Base-by-base conservation (phyloP, 108 stramenopile species). In the Seminavis robusta region DNA sequence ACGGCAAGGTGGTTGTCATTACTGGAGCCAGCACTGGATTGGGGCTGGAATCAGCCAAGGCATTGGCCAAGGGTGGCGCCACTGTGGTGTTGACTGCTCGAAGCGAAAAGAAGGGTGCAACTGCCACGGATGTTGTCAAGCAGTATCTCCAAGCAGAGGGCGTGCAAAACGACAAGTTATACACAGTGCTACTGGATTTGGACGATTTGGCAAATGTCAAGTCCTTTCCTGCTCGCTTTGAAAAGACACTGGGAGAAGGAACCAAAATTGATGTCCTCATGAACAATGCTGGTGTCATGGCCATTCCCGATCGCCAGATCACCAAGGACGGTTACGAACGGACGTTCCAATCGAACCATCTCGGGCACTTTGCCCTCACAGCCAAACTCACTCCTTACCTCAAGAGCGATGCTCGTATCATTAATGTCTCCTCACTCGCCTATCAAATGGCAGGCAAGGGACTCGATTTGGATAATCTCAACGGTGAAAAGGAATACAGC, bases 251-350 rank as follows among this genome's bases (percentile, higher is more conserved):
- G 20, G 64, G 56, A 9, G 24, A 74, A 1, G 65, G 52, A 24
- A 40, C 67, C 10, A 27, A 5, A 13, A 64, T 92, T 23, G 76
- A 83, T 37, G 80, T 90, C 8, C 56, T 92, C 31, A 47, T 95
- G 45, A 90, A 92, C 55, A 95, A 95, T 74, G 94, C 94, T 10
- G 94, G 90, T 13, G 83, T 95, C 26, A 94, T 94, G 93, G 89
- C 89, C 24, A 71, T 92, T 49, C 91, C 86, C 9, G 50, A 71
- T 13, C 57, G 47, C 23, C 62, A 82, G 47, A 10, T 84, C 4
- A 91, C 91, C 34, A 66, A 73, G 28, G 94, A 95, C 66, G 90
- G 90, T 7, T 84, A 69, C 52, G 94, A 95, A 61, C 51, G 73
- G 28, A 84, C 84, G 16, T 82, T 95, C 42, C 85, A 83, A 46